phyloP scores from a whole-genome alignment of 192 early-diverging fungal genomes.

The Podila horticola region DNA sequence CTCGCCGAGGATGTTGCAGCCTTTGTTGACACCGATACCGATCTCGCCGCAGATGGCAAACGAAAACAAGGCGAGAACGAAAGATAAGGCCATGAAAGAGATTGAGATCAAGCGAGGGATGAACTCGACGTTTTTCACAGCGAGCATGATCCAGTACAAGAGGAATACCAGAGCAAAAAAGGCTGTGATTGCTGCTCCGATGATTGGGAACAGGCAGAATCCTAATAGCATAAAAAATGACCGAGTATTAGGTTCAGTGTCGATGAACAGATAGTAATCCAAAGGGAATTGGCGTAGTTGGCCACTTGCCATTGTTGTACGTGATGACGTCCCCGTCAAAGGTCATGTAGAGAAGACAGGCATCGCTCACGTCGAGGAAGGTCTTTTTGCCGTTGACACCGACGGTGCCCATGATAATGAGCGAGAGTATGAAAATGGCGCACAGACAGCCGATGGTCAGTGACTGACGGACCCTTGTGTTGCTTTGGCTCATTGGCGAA shows the following conservation, averaged over 20 bases:
- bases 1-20: conserved; percentile 13
- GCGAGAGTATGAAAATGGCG: conserved; percentile 7
- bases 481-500: conserved; percentile 17
- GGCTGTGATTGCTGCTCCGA: conserved; percentile 20
- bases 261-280: neutral
- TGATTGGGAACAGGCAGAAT: conserved; percentile 42
- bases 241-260: neutral
- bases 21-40: conserved; percentile 39
- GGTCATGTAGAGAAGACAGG: conserved; percentile 32
- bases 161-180: conserved; percentile 8
- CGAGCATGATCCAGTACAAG: neutral
- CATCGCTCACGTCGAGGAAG: conserved; percentile 2
- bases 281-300: neutral
- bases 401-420: conserved; percentile 40
- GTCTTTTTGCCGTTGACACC: conserved; percentile 23
- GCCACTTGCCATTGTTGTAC: conserved; percentile 17
- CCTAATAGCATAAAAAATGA: neutral
- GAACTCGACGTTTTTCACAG: conserved; percentile 9
- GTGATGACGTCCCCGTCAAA: conserved; percentile 4
- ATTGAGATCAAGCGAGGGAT: neutral
- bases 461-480: conserved; percentile 14
- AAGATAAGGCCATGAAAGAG: neutral
- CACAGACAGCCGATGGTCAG: neutral
- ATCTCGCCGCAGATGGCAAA: conserved; percentile 42
- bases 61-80: conserved; percentile 6